Evolutionary conservation across 352 stramenopile species (phyloP).

Genomic region (Globisporangium cylindrosporum): DNA sequence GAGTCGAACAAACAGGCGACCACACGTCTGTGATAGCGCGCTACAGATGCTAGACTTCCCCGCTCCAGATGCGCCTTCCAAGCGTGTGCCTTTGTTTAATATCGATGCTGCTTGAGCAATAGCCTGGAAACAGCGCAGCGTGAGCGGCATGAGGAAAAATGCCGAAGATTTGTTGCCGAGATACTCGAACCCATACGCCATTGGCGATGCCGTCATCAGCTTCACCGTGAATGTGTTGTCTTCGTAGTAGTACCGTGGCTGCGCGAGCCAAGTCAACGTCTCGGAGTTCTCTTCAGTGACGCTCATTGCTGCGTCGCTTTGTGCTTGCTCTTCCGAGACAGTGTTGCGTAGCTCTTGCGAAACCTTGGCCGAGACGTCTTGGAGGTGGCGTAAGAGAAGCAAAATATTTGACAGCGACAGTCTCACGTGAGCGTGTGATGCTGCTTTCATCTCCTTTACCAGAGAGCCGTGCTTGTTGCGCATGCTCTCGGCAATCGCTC

Average conservation of each 20-base stretch:
- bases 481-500: constrained; percentile 25
- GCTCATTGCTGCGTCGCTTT: constrained; percentile 6
- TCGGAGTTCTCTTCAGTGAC: constrained; percentile 15
- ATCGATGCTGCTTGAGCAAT: constrained; percentile 38
- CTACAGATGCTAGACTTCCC: constrained; percentile 50
- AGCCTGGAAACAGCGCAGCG: constrained; percentile 56
- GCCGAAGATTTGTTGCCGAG: constrained; percentile 39
- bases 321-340: neutral
- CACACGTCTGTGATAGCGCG: constrained; percentile 44
- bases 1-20: constrained; percentile 41
- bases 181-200: constrained; percentile 76
- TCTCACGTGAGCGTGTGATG: constrained; percentile 27
- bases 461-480: constrained; percentile 34
- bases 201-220: constrained; percentile 39
- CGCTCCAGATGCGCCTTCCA: constrained; percentile 31
- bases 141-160: constrained; percentile 54
- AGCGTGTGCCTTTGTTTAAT: constrained; percentile 35
- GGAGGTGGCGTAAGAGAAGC: constrained; percentile 44
- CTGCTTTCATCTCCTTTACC: constrained; percentile 50
- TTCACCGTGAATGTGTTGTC: constrained; percentile 46
- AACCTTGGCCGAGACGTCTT: constrained; percentile 42
- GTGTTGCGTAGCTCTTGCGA: constrained; percentile 23
- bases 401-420: constrained; percentile 46
- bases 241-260: constrained; percentile 70
- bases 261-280: constrained; percentile 47